These are phyloP conservation scores for Zasmidium angulare DNA, from an alignment of 2,329 filamentous ascomycete genomes.

Conservation along the genomic window DNA sequence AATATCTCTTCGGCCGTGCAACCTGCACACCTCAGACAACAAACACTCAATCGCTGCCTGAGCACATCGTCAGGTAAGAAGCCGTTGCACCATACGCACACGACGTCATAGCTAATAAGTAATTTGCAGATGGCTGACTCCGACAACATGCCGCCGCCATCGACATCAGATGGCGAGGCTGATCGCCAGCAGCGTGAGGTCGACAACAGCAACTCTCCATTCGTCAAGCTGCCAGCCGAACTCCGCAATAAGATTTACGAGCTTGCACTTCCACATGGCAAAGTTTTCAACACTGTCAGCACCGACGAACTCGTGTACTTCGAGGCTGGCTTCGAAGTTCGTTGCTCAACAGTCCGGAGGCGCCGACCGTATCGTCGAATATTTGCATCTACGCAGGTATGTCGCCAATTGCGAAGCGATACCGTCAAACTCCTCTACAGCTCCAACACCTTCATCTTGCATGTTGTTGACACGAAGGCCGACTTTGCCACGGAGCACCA, in stretches of 20 bases:
- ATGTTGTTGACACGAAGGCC: too few relatives aligned
- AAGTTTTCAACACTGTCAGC: neutral
- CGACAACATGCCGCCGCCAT: too few relatives aligned
- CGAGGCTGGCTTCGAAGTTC: too few relatives aligned
- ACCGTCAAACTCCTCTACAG: constrained; percentile 9
- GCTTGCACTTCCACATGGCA: neutral
- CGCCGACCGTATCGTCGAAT: neutral
- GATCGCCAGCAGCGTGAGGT: neutral
- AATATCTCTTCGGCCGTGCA: too few relatives aligned
- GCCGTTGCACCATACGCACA: too few relatives aligned
- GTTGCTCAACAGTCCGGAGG: neutral
- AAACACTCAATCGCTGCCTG: too few relatives aligned
- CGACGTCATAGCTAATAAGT: too few relatives aligned
- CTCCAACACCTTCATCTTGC: constrained; percentile 12
- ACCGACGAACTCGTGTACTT: neutral
- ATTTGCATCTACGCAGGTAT: constrained; percentile 9
- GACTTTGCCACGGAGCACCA: too few relatives aligned
- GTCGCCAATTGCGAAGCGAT: constrained; percentile 8
- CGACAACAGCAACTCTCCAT: neutral
- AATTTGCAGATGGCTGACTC: too few relatives aligned
- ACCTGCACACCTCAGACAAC: too few relatives aligned
- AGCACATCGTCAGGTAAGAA: too few relatives aligned
- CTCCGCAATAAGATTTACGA: neutral
- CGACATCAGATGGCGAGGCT: too few relatives aligned
- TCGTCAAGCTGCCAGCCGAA: neutral